Evolutionary conservation across 1,284 basidiomycete genomes (phyloP), one percentile per base, ranked within the genome.

Genomic region (Apiotrichum mycotoxinovorans): DNA sequence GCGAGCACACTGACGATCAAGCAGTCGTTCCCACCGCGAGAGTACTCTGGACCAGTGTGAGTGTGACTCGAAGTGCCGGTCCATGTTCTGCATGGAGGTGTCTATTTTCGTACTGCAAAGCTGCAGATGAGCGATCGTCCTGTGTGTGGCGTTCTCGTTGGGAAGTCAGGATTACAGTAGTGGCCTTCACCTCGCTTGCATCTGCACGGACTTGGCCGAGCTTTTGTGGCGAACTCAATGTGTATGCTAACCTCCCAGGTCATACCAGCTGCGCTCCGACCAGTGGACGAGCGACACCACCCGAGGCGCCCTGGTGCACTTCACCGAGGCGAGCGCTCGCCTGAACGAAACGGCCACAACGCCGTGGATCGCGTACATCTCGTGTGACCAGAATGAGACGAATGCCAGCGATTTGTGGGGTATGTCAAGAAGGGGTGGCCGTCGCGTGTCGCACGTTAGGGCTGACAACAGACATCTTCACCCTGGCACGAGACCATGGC

Each of bases 341-440:
- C 67, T 33, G 89, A 87, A 83, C 7, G 15, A 23, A 5, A 67
- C 77, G 0, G 71, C 76, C 0, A 56, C 78, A 2, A 89, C 90
- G 0, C 90, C 91, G 9, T 94, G 90, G 89, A 88, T 94, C 62
- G 91, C 91, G 5, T 82, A 91, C 65, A 83, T 94, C 46, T 83
- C 84, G 14, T 94, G 91, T 72, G 90, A 92, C 68, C 69, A 71
- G 52, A 90, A 91, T 71, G 82, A 85, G 25, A 88, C 87, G 5
- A 75, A 82, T 60, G 79, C 82, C 18, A 74, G 66, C 52, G 57
- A 70, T n/a, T 68, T 72, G 44, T 69, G 65, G 64, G 73, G 73
- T 74, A 23, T 22, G 26, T 83, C n/a, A 17, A 33, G 25, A 27
- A 44, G 25, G 3, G 43, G 8, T 17, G 23, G 30, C 7, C 30